phyloP scores from a whole-genome alignment of 139 green algal species.

The Picocystis salinarum region DNA sequence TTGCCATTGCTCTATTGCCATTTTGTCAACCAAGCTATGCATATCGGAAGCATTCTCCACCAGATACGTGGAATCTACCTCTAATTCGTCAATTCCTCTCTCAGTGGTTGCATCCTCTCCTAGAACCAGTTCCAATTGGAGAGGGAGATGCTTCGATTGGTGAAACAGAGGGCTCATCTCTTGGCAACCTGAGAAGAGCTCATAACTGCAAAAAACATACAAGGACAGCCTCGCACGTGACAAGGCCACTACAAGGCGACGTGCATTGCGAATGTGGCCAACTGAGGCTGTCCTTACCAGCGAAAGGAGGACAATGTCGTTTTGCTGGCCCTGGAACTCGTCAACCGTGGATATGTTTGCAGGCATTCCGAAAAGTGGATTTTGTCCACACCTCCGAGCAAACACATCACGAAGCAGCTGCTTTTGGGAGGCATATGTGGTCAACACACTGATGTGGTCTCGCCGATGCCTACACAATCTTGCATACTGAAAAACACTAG shows the following conservation, averaged over 20 bases:
- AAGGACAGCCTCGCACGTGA: slow-evolving; percentile 77
- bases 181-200: background rate
- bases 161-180: background rate
- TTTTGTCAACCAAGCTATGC: too few relatives aligned
- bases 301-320: slow-evolving; percentile 85
- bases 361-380: slow-evolving; percentile 69
- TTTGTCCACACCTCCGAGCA: slow-evolving; percentile 52
- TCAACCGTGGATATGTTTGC: slow-evolving; percentile 84
- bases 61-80: too few relatives aligned
- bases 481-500: slow-evolving; percentile 83
- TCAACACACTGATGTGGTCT: slow-evolving; percentile 79
- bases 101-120: too few relatives aligned
- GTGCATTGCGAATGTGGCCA: slow-evolving; percentile 87
- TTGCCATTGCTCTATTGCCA: too few relatives aligned
- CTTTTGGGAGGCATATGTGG: slow-evolving; percentile 97
- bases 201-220: slow-evolving; percentile 80
- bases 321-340: slow-evolving; percentile 97
- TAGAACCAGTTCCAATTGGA: background rate
- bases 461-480: slow-evolving; percentile 82
- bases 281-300: slow-evolving; percentile 76
- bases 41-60: too few relatives aligned
- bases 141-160: background rate
- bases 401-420: slow-evolving; percentile 82
- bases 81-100: too few relatives aligned
- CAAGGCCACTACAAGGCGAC: slow-evolving; percentile 85